Base-by-base conservation (phyloP, 805 yeast genomes). In the Cyberlindnera bimundalis region DNA sequence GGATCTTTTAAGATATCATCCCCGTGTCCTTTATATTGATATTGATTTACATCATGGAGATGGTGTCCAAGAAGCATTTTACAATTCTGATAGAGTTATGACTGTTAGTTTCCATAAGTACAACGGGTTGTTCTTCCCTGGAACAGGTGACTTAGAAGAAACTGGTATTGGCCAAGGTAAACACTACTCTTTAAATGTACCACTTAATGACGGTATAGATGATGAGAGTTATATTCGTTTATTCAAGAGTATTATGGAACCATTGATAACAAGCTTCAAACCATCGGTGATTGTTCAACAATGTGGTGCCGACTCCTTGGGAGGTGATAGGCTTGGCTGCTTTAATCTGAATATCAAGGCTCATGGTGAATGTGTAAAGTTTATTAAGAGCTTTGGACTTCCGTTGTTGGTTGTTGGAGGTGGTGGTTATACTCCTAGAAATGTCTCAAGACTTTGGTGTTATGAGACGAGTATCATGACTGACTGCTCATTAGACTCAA, bases 41-140 rank as follows among this genome's bases (percentile, higher is more conserved):
- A 90, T 89, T 42, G 98, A 91, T 62, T 76, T 91, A 12, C 98
- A 91, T 62, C 98, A 91, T 59, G 98, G 98, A 33, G 98, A 91
- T 64, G 98, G 98, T 50, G 98, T 91, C 15, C 96, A 91, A 62
- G 98, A 91, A 63, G 97, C 97, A 1, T 91, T 91, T 58, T 86
- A 91, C 66, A 78, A 93, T 14, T 86, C 96, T 2, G 98, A 90
- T 62, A 70, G 98, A 45, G 98, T 90, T 33, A 89, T 90, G 96
- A 90, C 97, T 1, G 90, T 90, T 52, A 84, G 95, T 10, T 90
- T 90, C 72, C 98, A 90, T 71, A 91, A 89, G 65, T 91, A 82
- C 62, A 78, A 77, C 53, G 98, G 98, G 16, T 93, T 88, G 62
- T 91, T 88, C 60, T 91, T 91, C 73, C 99, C 99, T 3, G 97